A percentile compares a stretch with the other conserved stretches of the same genome.
Evolutionary conservation across 345 rosid genomes (phyloP).

Genomic region (Populus nigra): DNA sequence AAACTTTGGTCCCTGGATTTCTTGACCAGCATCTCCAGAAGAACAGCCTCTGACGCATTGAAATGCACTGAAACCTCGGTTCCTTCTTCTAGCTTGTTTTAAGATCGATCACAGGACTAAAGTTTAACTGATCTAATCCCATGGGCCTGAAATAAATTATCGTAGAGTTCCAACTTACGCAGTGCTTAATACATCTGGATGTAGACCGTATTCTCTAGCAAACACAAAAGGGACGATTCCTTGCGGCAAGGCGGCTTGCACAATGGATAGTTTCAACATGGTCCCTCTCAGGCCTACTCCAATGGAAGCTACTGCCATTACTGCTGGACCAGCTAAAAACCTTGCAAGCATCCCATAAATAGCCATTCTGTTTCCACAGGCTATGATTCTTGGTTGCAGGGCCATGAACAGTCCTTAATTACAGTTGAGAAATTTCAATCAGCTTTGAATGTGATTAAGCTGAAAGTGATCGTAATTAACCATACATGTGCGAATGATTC

Average conservation of each 20-base stretch:
- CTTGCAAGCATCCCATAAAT: slow-evolving; percentile 6
- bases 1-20: no score
- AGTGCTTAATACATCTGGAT: slow-evolving; percentile 10
- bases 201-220: not conserved
- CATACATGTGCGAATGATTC: no score
- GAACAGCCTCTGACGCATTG: no score
- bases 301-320: slow-evolving; percentile 26
- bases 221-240: not conserved
- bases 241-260: slow-evolving; percentile 14
- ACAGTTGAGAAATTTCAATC: no score
- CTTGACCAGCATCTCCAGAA: no score
- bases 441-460: no score
- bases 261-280: slow-evolving; percentile 18
- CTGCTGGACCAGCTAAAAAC: slow-evolving; percentile 28
- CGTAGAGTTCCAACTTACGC: slow-evolving; percentile 4
- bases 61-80: no score
- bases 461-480: no score
- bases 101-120: no score
- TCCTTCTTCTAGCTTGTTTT: no score
- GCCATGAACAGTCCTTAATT: slow-evolving; percentile 30
- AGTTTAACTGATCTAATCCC: no score
- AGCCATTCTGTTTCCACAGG: slow-evolving; percentile 23
- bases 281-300: slow-evolving; percentile 29
- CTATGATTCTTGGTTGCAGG: slow-evolving; percentile 32
- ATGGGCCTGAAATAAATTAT: no score